Evolutionary conservation across 495 filamentous ascomycete genomes (phyloP).

Genomic region (Bacidia rubella): DNA sequence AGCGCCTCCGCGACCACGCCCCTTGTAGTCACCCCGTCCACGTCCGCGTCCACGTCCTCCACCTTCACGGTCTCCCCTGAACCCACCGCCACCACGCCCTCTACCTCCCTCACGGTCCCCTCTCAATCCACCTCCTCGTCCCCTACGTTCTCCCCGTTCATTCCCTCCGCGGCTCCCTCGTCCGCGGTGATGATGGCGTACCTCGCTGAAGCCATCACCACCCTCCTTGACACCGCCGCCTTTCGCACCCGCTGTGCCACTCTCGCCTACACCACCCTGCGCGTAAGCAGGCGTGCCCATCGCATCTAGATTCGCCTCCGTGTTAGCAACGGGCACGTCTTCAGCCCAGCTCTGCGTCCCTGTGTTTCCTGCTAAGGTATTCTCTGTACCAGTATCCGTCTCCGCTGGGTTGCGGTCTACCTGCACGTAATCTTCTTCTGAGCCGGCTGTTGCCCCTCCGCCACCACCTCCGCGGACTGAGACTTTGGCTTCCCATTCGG

Average conservation of each 20-base stretch:
- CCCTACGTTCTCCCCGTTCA: constrained; percentile 25
- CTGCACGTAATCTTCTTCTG: constrained; percentile 67
- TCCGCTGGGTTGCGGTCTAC: constrained; percentile 62
- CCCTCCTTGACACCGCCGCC: constrained; percentile 59
- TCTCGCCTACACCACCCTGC: constrained; percentile 21
- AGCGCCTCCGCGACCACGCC: constrained; percentile 39
- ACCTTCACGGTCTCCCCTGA: constrained; percentile 31
- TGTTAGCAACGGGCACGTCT: constrained; percentile 33
- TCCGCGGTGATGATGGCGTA: constrained; percentile 35
- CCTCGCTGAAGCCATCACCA: constrained; percentile 61
- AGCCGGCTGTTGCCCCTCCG: too few species aligned
- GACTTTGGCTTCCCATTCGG: constrained; percentile 46
- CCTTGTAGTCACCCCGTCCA: constrained; percentile 44
- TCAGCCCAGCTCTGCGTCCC: constrained; percentile 57
- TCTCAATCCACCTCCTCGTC: constrained; percentile 27
- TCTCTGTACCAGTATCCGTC: constrained; percentile 52
- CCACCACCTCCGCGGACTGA: constrained; percentile 36
- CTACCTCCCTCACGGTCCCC: constrained; percentile 42
- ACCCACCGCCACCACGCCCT: constrained; percentile 33
- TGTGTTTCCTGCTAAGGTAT: constrained; percentile 40
- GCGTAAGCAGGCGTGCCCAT: constrained; percentile 20
- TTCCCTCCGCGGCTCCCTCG: constrained; percentile 35
- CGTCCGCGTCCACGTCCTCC: constrained; percentile 53
- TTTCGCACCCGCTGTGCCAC: constrained; percentile 14
- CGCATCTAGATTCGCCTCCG: constrained; percentile 1